Base-by-base conservation (phyloP, 2,329 filamentous ascomycete species). In the Ceratocystis variospora region DNA sequence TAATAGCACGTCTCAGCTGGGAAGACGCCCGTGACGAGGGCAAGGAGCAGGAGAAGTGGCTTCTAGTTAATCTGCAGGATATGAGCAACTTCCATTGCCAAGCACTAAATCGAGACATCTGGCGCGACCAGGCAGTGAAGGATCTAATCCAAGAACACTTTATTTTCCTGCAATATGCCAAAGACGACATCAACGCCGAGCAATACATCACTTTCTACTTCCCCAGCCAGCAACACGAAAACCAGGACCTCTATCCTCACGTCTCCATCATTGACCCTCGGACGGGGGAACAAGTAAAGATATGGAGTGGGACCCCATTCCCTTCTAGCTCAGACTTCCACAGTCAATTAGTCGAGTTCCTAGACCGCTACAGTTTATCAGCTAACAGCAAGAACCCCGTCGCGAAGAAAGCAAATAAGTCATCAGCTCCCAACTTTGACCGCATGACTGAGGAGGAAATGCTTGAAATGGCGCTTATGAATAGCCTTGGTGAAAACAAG, bases 371-470 rank as follows among this genome's bases (percentile, higher is more conserved):
- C 77, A 96, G 92, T 73, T 79, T 99, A 63, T 90, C 88, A 37
- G 84, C 85, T 57, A 87, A 90, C 72, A 93, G 88, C 73, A 96
- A 95, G 77, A 99, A 99, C 73, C 94, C 94, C 0, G 90, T 99
- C 3, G 87, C 90, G 28, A 88, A 85, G 73, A 80, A 87, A 65
- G 90, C 89, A 74, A 61, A 37, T 33, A 61, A 62, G 28, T 28
- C 48, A 37, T 19, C 37, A 28, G 66, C 74, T 17, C 71, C 73
- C 37, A 89, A 93, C 70, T 83, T 96, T 1, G 88, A 88, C 67
- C 85, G 88, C 48, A 93, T 99, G 87, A 96, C 90, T 0, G 94
- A 99, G 73, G 92, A 97, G 62, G 92, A 99, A 77, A 96, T 96
- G 91, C 79, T 99, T 71, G 88, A 96, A 75, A 86, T 96, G 83